Percentiles rank a stretch among this genome's conserved stretches.
Conservation (phyloP, 1,284 basidiomycete genomes). For the Grifola frondosa region DNA sequence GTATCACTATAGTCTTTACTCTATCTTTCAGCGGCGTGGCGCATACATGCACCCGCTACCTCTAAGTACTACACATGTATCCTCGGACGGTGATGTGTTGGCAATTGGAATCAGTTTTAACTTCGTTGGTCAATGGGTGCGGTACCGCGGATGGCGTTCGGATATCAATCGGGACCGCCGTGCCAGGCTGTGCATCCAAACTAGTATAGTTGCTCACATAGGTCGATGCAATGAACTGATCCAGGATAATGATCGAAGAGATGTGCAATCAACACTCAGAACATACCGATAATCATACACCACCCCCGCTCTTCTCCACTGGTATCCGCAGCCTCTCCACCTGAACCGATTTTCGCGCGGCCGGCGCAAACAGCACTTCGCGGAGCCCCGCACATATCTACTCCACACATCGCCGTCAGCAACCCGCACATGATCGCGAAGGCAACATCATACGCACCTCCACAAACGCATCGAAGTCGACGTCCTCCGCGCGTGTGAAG, state of each 20-base stretch:
- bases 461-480: slow-evolving; percentile 80
- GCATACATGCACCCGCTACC: no score
- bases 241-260: neutral
- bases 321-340: slow-evolving; percentile 64
- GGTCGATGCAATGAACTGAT: no score
- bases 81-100: no score
- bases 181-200: no score
- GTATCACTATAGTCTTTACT: no score
- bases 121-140: no score
- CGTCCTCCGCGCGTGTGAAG: slow-evolving; percentile 49
- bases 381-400: slow-evolving; percentile 82
- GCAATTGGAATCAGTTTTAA: no score
- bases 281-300: slow-evolving; percentile 50
- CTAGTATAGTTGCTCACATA: no score
- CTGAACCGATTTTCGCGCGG: slow-evolving; percentile 34
- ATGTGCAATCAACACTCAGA: neutral
- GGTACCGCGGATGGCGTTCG: no score
- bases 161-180: no score
- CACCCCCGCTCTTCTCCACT: slow-evolving; percentile 85
- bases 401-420: slow-evolving; percentile 11
- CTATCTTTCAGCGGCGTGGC: no score
- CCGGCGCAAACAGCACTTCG: slow-evolving; percentile 67
- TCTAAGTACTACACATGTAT: no score
- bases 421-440: slow-evolving; percentile 8
- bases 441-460: slow-evolving; percentile 48